phyloP scores from a whole-genome alignment of 805 yeast genomes.

The Starmerella davenportii region DNA sequence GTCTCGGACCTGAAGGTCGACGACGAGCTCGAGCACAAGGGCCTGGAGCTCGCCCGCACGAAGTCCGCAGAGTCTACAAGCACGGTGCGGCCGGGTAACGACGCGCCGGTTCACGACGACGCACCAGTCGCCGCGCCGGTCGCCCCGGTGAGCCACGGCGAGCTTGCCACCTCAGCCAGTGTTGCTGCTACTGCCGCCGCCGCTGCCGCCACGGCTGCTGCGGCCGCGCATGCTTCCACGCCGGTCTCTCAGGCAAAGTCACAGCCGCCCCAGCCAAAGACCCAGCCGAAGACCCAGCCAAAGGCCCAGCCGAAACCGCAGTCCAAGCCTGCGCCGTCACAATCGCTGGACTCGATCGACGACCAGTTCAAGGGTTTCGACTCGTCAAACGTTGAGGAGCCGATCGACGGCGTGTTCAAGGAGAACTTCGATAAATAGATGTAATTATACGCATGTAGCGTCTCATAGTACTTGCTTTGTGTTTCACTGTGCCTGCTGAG shows the following conservation, averaged over 20 bases:
- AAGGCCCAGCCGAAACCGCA: constrained; percentile 3
- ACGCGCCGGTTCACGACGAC: too few relatives aligned
- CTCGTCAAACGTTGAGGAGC: constrained; percentile 16
- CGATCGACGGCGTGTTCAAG: constrained; percentile 15
- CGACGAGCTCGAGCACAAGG: background rate
- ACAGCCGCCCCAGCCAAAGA: too few relatives aligned
- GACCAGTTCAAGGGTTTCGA: constrained; percentile 17
- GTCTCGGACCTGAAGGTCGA: background rate
- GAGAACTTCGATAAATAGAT: constrained; percentile 13
- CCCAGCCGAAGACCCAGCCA: background rate
- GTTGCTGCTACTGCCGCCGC: constrained; percentile 4
- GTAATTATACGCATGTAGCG: too few relatives aligned
- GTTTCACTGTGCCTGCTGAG: too few relatives aligned
- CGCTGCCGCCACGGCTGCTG: constrained; percentile 4
- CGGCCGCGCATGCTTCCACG: constrained; percentile 3
- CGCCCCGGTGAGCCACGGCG: too few relatives aligned
- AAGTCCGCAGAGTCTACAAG: background rate
- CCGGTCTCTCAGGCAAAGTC: too few relatives aligned
- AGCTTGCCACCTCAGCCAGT: background rate
- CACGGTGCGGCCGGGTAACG: background rate
- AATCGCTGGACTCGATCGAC: background rate
- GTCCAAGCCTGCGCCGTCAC: background rate
- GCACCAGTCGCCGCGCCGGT: background rate
- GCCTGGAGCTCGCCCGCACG: background rate
- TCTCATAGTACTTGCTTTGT: too few relatives aligned